Evolutionary conservation across 2,329 filamentous ascomycete genomes (phyloP).

Genomic region (Sarocladiaceae sp.): DNA sequence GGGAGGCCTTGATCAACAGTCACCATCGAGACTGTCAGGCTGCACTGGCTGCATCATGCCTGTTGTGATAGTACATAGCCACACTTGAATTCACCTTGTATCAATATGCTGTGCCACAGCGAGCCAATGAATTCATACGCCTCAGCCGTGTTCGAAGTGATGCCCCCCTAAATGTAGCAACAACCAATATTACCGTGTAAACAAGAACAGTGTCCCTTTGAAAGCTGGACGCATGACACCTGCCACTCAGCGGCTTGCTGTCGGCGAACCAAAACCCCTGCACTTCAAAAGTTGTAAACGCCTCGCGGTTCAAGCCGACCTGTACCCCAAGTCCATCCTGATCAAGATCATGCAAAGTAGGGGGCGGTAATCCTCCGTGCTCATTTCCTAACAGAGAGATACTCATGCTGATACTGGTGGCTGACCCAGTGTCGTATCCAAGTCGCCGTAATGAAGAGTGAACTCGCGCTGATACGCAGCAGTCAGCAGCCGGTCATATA

Average conservation of each 20-base stretch:
- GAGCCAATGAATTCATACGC: slow-evolving; percentile 1
- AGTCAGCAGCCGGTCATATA: slow-evolving; percentile 13
- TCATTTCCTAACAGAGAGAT: not conserved
- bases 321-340: not conserved
- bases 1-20: no score
- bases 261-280: slow-evolving; percentile 4
- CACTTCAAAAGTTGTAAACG: slow-evolving; percentile 8
- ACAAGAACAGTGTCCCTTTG: slow-evolving; percentile 5
- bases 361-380: not conserved
- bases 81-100: no score
- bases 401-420: slow-evolving; percentile 18
- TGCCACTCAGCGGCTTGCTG: not conserved
- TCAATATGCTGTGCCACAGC: not conserved
- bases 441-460: slow-evolving; percentile 56
- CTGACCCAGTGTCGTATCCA: slow-evolving; percentile 45
- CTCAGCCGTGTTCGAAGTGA: not conserved
- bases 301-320: slow-evolving; percentile 2
- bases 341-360: not conserved
- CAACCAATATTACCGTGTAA: slow-evolving; percentile 6
- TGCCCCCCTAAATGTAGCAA: slow-evolving; percentile 2
- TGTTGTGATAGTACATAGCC: no score
- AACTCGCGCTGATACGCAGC: slow-evolving; percentile 47
- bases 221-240: not conserved
- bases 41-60: no score
- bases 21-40: no score